phyloP scores from a whole-genome alignment of 164 flowering plant genomes.

The Hamamelis virginiana region DNA sequence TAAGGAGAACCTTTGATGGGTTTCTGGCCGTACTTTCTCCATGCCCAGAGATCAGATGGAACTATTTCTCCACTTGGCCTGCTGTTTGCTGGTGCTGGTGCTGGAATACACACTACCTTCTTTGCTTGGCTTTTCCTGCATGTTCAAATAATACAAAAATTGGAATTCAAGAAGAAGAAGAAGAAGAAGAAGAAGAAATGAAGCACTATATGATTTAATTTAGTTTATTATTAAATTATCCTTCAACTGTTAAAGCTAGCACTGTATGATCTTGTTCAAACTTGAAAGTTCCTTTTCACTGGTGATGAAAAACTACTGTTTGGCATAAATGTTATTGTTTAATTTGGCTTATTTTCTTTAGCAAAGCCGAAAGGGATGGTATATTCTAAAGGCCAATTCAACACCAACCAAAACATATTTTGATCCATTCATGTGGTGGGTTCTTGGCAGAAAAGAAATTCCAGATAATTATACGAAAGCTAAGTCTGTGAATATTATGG shows the following conservation, averaged over 20 bases:
- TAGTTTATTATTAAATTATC: background rate
- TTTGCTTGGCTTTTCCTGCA: slow-evolving; percentile 54
- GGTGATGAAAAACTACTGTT: background rate
- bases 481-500: slow-evolving; percentile 20
- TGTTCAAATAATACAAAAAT: no score
- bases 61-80: slow-evolving; percentile 81
- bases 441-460: slow-evolving; percentile 12
- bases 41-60: slow-evolving; percentile 96
- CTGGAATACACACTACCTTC: slow-evolving; percentile 94
- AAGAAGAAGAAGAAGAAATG: no score
- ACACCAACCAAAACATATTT: background rate
- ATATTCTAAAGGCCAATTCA: slow-evolving; percentile 2
- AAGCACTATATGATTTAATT: no score
- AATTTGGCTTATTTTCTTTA: no score
- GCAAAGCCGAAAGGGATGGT: slow-evolving; percentile 17
- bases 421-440: slow-evolving; percentile 13
- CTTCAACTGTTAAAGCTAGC: background rate
- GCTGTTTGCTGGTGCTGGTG: slow-evolving; percentile 81
- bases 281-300: background rate
- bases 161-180: no score
- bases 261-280: background rate
- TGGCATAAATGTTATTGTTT: no score
- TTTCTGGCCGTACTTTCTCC: slow-evolving; percentile 97
- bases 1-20: slow-evolving; percentile 98
- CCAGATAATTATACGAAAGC: slow-evolving; percentile 28